phyloP scores from a whole-genome alignment of 257 asterid species.

The Capsicum baccatum region DNA sequence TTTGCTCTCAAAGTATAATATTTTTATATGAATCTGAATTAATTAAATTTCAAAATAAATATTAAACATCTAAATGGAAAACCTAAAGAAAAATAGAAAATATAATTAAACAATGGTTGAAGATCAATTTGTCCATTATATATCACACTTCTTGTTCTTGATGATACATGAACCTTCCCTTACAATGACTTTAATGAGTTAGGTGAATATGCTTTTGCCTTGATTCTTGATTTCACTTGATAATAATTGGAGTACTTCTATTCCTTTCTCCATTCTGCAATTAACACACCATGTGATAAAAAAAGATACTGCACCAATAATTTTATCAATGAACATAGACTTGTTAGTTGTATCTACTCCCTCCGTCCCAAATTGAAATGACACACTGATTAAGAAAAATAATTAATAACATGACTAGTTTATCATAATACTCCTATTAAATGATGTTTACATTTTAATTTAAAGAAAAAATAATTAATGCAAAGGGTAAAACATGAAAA shows the following conservation, averaged over 20 bases:
- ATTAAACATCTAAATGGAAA: no score
- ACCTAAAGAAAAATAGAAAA: no score
- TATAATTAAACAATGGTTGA: neutral
- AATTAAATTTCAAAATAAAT: no score
- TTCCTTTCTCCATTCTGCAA: conserved; percentile 8
- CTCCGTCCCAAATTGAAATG: neutral
- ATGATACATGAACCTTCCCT: conserved; percentile 35
- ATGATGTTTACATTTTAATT: no score
- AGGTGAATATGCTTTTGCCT: conserved; percentile 22
- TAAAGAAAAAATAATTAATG: no score
- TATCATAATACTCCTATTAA: no score
- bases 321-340: conserved; percentile 36
- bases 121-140: neutral
- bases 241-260: conserved; percentile 31
- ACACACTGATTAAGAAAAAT: no score
- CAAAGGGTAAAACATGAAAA: no score
- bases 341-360: neutral
- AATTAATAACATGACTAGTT: no score
- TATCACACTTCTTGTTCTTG: conserved; percentile 1
- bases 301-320: conserved; percentile 27
- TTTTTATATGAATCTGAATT: no score
- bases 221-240: conserved; percentile 31
- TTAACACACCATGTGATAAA: conserved; percentile 48
- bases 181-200: conserved; percentile 29
- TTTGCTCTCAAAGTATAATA: no score